Percentiles rank a stretch among this genome's conserved stretches.
Evolutionary conservation across 345 rosid species (phyloP).

Genomic region (Eucalyptus erythrocorys): DNA sequence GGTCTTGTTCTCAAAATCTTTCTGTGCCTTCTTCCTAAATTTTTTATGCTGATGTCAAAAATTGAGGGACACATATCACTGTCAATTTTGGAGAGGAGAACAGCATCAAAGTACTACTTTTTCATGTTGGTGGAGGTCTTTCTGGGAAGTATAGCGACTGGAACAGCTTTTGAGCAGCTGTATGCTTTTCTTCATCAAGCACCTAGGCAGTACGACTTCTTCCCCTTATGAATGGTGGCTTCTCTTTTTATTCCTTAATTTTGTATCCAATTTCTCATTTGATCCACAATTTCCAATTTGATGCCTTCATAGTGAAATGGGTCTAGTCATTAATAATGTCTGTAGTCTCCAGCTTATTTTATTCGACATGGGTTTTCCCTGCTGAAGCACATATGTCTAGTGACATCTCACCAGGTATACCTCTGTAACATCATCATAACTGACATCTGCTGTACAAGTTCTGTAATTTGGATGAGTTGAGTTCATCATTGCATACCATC

Average conservation of each 20-base stretch:
- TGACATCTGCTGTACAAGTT: background rate
- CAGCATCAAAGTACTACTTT: slow-evolving; percentile 85
- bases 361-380: background rate
- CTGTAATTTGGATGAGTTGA: background rate
- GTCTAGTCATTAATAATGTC: background rate
- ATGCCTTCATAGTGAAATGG: background rate
- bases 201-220: slow-evolving; percentile 62
- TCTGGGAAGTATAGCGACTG: slow-evolving; percentile 87
- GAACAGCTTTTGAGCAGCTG: slow-evolving; percentile 91
- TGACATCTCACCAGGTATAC: background rate
- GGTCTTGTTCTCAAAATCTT: slow-evolving; percentile 91
- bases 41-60: slow-evolving; percentile 88
- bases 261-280: background rate
- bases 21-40: slow-evolving; percentile 55
- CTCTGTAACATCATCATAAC: background rate
- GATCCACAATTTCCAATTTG: background rate
- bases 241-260: background rate
- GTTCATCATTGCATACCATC: background rate
- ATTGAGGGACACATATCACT: slow-evolving; percentile 80
- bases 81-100: slow-evolving; percentile 70
- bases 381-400: background rate
- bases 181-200: slow-evolving; percentile 83
- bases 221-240: background rate
- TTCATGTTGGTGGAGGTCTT: slow-evolving; percentile 97
- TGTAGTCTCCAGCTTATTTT: background rate